phyloP scores from a whole-genome alignment of 106 monocot genomes.

The Apostasia ramifera region DNA sequence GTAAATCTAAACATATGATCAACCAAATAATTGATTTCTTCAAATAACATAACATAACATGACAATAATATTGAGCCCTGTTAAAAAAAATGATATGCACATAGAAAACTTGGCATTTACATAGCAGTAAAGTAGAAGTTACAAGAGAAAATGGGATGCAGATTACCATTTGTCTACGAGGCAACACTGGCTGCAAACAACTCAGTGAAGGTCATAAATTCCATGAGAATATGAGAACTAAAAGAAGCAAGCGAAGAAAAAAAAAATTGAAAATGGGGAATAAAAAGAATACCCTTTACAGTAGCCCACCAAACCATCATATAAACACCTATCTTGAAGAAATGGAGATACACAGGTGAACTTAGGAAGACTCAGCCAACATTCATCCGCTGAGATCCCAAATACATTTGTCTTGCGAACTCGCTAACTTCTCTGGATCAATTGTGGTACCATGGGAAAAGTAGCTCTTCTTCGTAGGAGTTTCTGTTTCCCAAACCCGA shows the following conservation, averaged over 20 bases:
- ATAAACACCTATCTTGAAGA: slow-evolving; percentile 20
- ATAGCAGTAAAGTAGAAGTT: slow-evolving; percentile 16
- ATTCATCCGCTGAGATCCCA: slow-evolving; percentile 5
- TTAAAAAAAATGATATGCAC: background rate
- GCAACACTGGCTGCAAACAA: slow-evolving; percentile 10
- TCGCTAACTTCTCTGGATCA: background rate
- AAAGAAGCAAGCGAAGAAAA: background rate
- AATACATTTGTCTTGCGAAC: background rate
- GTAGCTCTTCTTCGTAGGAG: background rate
- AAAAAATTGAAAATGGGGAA: background rate
- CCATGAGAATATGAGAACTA: background rate
- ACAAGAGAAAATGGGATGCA: slow-evolving; percentile 8
- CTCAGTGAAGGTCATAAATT: background rate
- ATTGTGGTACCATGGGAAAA: background rate
- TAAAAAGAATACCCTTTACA: slow-evolving; percentile 14
- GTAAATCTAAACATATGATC: too few species aligned
- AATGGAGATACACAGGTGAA: slow-evolving; percentile 17
- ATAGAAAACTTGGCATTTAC: slow-evolving; percentile 20
- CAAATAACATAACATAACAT: too few species aligned
- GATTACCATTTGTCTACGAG: slow-evolving; percentile 14
- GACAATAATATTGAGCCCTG: too few species aligned
- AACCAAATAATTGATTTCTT: too few species aligned
- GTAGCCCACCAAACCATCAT: slow-evolving; percentile 9
- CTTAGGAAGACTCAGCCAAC: slow-evolving; percentile 3
- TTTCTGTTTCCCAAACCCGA: slow-evolving; percentile 3